Percentiles rank a stretch among this genome's conserved stretches.
Conservation (phyloP, 192 early-diverging fungal species). For the Umbelopsis ramanniana region DNA sequence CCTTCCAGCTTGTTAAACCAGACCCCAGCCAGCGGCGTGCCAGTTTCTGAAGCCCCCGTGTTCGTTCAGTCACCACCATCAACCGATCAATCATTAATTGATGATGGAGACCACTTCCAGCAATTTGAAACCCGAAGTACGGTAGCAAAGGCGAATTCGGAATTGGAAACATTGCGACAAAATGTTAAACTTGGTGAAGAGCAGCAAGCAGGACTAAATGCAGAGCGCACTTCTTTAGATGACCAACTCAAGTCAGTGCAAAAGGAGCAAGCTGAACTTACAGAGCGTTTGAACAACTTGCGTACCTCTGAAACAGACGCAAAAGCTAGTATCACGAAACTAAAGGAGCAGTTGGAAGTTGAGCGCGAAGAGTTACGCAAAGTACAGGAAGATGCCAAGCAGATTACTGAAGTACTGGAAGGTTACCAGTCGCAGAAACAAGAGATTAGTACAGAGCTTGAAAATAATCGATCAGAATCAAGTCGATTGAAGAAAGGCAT, state of each 20-base stretch:
- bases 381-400: not conserved
- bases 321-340: not conserved
- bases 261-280: not conserved
- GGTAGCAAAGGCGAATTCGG: not conserved
- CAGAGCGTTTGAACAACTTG: not conserved
- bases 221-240: not conserved
- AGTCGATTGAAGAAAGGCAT: conserved; percentile 51
- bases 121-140: not conserved
- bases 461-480: conserved; percentile 50
- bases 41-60: not conserved
- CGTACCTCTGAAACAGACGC: not conserved
- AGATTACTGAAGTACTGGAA: not conserved
- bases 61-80: conserved; percentile 10
- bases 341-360: not conserved
- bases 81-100: not conserved
- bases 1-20: conserved; percentile 50
- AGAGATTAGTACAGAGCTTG: not conserved
- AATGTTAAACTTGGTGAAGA: not conserved
- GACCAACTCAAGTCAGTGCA: not conserved
- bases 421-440: not conserved
- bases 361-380: not conserved
- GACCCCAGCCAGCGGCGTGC: not conserved
- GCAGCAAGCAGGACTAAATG: not conserved
- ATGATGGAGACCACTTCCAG: not conserved
- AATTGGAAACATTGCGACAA: not conserved